These are phyloP conservation scores for Cercospora zeina DNA, from an alignment of 2,329 filamentous ascomycete genomes.

Conservation along the genomic window DNA sequence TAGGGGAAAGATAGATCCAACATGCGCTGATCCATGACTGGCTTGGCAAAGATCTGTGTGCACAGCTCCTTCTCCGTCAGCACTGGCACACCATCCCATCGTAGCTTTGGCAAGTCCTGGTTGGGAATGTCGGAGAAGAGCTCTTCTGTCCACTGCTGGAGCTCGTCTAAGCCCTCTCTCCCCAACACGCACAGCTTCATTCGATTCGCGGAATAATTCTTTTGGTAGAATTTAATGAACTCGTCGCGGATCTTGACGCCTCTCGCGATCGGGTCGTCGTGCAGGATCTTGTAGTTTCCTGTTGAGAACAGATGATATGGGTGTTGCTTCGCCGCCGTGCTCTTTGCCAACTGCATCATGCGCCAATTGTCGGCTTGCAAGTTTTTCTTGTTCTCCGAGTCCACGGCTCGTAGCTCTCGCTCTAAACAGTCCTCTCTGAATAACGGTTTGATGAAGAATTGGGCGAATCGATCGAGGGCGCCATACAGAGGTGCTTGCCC, in stretches of 20 bases:
- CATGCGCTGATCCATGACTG: conserved; percentile 82
- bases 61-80: conserved; percentile 61
- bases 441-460: conserved; percentile 87
- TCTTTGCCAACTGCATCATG: conserved; percentile 82
- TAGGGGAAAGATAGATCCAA: conserved; percentile 82
- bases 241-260: conserved; percentile 84
- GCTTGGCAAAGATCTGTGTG: conserved; percentile 81
- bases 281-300: conserved; percentile 81
- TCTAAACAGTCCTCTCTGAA: conserved; percentile 84
- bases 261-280: conserved; percentile 73
- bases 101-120: conserved; percentile 70
- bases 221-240: conserved; percentile 88
- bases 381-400: conserved; percentile 98
- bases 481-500: conserved; percentile 68
- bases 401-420: conserved; percentile 81
- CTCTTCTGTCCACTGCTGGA: conserved; percentile 81
- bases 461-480: conserved; percentile 84
- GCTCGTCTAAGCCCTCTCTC: conserved; percentile 74
- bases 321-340: conserved; percentile 81
- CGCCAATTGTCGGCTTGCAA: conserved; percentile 88
- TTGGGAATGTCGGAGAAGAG: conserved; percentile 80
- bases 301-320: conserved; percentile 92
- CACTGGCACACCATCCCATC: conserved; percentile 65
- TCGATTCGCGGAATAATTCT: conserved; percentile 86
- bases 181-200: conserved; percentile 92